These are phyloP conservation scores for Fennellomyces sp. DNA, from an alignment of 371 early-diverging fungal species.

Conservation along the genomic window DNA sequence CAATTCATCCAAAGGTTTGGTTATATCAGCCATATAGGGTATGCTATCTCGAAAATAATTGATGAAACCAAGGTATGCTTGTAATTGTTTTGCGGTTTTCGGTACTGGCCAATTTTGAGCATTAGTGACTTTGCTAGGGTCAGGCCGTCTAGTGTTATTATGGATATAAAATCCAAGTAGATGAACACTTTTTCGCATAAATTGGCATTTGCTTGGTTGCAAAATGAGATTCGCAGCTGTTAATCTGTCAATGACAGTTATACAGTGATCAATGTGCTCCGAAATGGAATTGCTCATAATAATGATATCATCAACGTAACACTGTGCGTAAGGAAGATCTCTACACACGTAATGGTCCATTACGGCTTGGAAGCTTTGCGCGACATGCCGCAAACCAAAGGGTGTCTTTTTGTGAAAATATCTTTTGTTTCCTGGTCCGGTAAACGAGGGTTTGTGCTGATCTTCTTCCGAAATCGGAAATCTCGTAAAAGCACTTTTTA, in stretches of 20 bases:
- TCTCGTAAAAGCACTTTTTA: too few species aligned
- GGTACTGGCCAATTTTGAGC: conserved; percentile 12
- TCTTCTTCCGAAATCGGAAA: too few species aligned
- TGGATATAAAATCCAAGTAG: conserved; percentile 22
- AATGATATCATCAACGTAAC: conserved; percentile 16
- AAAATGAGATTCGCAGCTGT: conserved; percentile 18
- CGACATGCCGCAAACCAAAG: too few species aligned
- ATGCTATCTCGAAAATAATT: conserved; percentile 29
- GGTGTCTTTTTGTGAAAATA: too few species aligned
- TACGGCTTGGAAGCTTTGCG: too few species aligned
- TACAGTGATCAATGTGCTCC: not conserved
- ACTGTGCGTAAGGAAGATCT: too few species aligned
- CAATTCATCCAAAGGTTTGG: conserved; percentile 20
- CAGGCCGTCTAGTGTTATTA: conserved; percentile 9
- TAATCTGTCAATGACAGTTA: conserved; percentile 5
- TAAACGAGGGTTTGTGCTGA: too few species aligned
- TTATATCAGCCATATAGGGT: conserved; percentile 8
- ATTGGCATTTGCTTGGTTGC: conserved; percentile 16
- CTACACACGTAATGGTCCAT: too few species aligned
- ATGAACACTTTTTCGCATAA: conserved; percentile 7
- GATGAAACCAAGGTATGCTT: conserved; percentile 18
- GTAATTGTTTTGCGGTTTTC: conserved; percentile 10
- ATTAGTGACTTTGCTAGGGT: conserved; percentile 16
- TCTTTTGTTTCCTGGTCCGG: too few species aligned
- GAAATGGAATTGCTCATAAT: not conserved